A percentile compares a stretch with the other conserved stretches of the same genome.
These are phyloP conservation scores for Alliaria petiolata DNA, from an alignment of 345 rosid genomes.

Conservation along the genomic window DNA sequence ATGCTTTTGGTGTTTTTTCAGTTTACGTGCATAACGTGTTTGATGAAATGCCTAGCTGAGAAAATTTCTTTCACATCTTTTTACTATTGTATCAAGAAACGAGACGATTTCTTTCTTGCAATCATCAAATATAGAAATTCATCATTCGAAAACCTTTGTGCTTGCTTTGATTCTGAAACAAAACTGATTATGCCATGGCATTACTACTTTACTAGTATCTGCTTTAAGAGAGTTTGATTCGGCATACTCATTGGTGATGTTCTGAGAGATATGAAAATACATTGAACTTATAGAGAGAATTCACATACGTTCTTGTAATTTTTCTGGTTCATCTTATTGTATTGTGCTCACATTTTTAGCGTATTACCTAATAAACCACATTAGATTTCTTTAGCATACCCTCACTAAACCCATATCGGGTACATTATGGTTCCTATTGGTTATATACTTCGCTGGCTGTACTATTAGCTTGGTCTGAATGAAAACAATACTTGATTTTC, in stretches of 20 bases:
- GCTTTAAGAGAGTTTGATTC: not conserved
- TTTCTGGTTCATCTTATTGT: not conserved
- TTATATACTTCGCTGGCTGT: not conserved
- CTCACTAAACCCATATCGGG: not conserved
- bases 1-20: not conserved
- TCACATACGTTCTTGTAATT: not conserved
- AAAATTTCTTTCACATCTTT: not conserved
- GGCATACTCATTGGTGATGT: not conserved
- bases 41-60: conserved; percentile 34
- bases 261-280: not conserved
- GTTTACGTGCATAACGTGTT: conserved; percentile 32
- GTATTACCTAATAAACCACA: not conserved
- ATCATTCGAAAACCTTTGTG: too few species aligned
- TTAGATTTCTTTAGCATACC: not conserved
- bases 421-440: too few species aligned
- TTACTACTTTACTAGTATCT: conserved; percentile 1
- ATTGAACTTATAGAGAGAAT: not conserved
- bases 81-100: not conserved
- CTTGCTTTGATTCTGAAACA: not conserved
- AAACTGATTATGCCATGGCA: not conserved
- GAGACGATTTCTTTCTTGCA: not conserved
- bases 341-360: not conserved
- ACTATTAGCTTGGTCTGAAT: not conserved
- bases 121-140: not conserved
- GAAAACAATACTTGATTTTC: not conserved